phyloP scores from a whole-genome alignment of 306 rosid species.

The Hylodesmum podocarpum region DNA sequence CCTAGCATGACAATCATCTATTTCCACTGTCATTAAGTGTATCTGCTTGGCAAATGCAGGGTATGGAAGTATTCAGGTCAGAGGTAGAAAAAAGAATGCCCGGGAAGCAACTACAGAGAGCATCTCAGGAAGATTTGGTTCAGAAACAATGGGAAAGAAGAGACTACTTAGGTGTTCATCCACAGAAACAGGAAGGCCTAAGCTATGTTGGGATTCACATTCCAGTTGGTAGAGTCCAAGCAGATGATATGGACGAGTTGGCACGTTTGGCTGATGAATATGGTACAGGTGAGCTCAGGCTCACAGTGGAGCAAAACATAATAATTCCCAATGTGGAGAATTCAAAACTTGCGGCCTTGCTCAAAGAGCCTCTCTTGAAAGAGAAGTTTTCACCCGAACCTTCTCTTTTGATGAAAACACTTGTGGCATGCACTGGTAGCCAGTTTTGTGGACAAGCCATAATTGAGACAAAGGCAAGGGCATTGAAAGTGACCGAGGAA shows the following conservation, averaged over 20 bases:
- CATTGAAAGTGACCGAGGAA: conserved; percentile 82
- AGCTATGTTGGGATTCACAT: conserved; percentile 83
- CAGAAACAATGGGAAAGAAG: conserved; percentile 84
- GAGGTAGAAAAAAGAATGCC: conserved; percentile 94
- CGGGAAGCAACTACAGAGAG: conserved; percentile 57
- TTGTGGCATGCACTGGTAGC: conserved; percentile 95
- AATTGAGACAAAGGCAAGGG: conserved; percentile 90
- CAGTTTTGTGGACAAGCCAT: conserved; percentile 96
- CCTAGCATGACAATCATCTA: background rate
- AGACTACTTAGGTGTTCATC: conserved; percentile 79
- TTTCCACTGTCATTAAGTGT: background rate
- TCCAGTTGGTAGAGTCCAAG: conserved; percentile 91
- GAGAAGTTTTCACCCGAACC: conserved; percentile 69
- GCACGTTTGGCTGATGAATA: conserved; percentile 73
- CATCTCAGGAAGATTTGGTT: conserved; percentile 65
- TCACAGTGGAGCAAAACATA: conserved; percentile 93
- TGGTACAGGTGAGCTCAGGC: conserved; percentile 79
- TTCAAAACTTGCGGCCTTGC: conserved; percentile 61
- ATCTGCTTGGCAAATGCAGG: conserved; percentile 49
- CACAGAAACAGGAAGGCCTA: conserved; percentile 81
- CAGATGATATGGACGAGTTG: conserved; percentile 86
- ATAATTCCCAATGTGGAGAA: conserved; percentile 72
- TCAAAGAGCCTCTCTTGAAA: conserved; percentile 61
- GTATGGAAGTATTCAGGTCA: conserved; percentile 84
- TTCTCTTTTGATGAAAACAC: conserved; percentile 70